These are phyloP conservation scores for Schwanniomyces sp. DNA, from an alignment of 805 yeast species.

Conservation along the genomic window DNA sequence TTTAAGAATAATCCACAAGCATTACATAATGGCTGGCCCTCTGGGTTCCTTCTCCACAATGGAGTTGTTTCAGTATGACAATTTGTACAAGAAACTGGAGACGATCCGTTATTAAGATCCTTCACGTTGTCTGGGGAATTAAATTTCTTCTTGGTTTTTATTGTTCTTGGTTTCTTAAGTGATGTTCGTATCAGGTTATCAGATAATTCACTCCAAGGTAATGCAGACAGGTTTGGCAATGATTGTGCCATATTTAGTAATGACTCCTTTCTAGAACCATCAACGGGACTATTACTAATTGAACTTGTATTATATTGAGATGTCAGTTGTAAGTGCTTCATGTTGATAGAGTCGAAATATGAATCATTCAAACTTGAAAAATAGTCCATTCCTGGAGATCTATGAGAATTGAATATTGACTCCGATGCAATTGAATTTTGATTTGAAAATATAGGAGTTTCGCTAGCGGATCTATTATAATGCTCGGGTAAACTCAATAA, in stretches of 20 bases:
- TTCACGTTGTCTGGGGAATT: conserved; percentile 4
- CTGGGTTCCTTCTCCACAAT: conserved; percentile 89
- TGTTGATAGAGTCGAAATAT: conserved; percentile 9
- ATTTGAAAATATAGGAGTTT: conserved; percentile 14
- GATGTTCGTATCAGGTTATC: conserved; percentile 1
- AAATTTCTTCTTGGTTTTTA: conserved; percentile 6
- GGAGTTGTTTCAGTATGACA: conserved; percentile 94
- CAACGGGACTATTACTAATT: conserved; percentile 1
- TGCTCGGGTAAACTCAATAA: conserved; percentile 32
- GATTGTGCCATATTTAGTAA: conserved; percentile 3
- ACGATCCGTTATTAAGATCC: conserved; percentile 2
- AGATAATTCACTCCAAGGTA: neutral
- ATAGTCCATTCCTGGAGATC: conserved; percentile 1
- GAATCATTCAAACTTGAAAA: conserved; percentile 1
- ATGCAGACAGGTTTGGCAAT: conserved; percentile 3
- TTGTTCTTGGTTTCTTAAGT: conserved; percentile 4
- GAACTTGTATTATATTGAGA: neutral
- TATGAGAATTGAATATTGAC: neutral
- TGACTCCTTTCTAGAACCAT: neutral
- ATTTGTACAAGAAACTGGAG: conserved; percentile 62
- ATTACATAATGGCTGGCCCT: conserved; percentile 90
- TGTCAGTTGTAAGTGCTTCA: conserved; percentile 1
- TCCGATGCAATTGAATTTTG: conserved; percentile 7
- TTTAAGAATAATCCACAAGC: conserved; percentile 95
- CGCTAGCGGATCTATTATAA: conserved; percentile 15